A percentile compares a stretch with the other conserved stretches of the same genome.
These are phyloP conservation scores for Leptographium lundbergii DNA, from an alignment of 2,329 filamentous ascomycete species.

Conservation along the genomic window DNA sequence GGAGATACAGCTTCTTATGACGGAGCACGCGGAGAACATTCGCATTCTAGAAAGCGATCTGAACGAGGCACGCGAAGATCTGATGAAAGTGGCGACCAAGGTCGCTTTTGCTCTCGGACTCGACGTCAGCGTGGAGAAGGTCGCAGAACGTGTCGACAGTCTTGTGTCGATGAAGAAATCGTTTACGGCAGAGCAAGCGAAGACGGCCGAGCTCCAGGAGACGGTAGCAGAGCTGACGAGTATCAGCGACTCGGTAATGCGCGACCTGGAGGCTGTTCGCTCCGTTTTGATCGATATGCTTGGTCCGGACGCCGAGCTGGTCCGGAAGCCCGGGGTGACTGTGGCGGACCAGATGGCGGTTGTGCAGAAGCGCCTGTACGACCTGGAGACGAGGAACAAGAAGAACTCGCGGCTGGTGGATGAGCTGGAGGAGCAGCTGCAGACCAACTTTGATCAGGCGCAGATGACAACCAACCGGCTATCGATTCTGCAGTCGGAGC, in stretches of 20 bases:
- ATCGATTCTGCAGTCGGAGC: conserved; percentile 67
- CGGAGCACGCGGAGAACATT: conserved; percentile 45
- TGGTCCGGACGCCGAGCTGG: conserved; percentile 31
- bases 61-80: conserved; percentile 50
- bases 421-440: conserved; percentile 92
- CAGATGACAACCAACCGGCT: conserved; percentile 75
- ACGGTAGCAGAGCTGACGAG: conserved; percentile 41
- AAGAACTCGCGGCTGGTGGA: conserved; percentile 88
- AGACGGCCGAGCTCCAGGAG: conserved; percentile 41
- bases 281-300: conserved; percentile 40
- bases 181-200: conserved; percentile 44
- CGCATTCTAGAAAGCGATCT: conserved; percentile 49
- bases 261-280: conserved; percentile 50
- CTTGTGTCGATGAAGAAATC: conserved; percentile 47
- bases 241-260: conserved; percentile 47
- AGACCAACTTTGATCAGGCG: conserved; percentile 88
- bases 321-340: conserved; percentile 30
- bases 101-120: conserved; percentile 48
- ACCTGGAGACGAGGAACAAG: conserved; percentile 58
- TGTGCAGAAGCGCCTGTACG: conserved; percentile 52
- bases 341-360: conserved; percentile 44
- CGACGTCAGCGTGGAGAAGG: conserved; percentile 54
- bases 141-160: conserved; percentile 48
- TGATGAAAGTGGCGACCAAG: conserved; percentile 51
- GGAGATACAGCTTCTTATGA: conserved; percentile 44